Evolutionary conservation across 768 basidiomycete genomes (phyloP).

Genomic region (Hebeloma cylindrosporum): DNA sequence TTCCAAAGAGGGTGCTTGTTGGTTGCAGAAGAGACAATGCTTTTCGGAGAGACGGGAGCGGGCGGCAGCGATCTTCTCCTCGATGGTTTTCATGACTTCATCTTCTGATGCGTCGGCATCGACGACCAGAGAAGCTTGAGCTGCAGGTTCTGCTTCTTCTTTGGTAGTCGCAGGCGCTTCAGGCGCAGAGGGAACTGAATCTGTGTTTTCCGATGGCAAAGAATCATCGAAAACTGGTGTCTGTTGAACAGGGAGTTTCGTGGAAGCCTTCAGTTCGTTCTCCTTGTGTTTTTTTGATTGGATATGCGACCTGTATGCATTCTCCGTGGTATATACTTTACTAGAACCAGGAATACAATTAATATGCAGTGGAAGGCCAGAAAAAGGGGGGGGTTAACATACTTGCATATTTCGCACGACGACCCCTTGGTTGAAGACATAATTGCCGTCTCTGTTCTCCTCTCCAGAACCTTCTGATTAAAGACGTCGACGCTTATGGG

Average conservation of each 20-base stretch:
- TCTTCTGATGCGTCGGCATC: slow-evolving; percentile 31
- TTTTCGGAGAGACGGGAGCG: slow-evolving; percentile 58
- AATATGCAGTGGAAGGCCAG: background rate
- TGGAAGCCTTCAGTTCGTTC: slow-evolving; percentile 53
- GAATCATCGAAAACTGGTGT: background rate
- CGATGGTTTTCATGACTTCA: slow-evolving; percentile 57
- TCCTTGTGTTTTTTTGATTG: slow-evolving; percentile 90
- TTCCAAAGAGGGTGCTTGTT: slow-evolving; percentile 48
- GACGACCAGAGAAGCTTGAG: slow-evolving; percentile 6
- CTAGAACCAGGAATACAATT: slow-evolving; percentile 38
- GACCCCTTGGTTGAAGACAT: slow-evolving; percentile 58
- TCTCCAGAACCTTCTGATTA: slow-evolving; percentile 84
- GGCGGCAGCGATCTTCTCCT: slow-evolving; percentile 73
- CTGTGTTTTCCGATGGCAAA: background rate
- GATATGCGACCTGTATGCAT: slow-evolving; percentile 85
- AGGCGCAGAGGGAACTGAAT: background rate
- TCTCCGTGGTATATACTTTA: slow-evolving; percentile 87
- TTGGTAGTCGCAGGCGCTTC: background rate
- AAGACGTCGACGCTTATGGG: slow-evolving; percentile 79
- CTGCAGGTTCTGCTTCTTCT: slow-evolving; percentile 1
- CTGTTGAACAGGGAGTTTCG: slow-evolving; percentile 13
- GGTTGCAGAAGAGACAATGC: slow-evolving; percentile 86
- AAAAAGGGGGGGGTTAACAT: slow-evolving; percentile 28
- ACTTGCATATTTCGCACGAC: slow-evolving; percentile 84
- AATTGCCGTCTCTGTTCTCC: slow-evolving; percentile 73